Evolutionary conservation across 257 asterid genomes (phyloP).

Genomic region (Solanum habrochaites): DNA sequence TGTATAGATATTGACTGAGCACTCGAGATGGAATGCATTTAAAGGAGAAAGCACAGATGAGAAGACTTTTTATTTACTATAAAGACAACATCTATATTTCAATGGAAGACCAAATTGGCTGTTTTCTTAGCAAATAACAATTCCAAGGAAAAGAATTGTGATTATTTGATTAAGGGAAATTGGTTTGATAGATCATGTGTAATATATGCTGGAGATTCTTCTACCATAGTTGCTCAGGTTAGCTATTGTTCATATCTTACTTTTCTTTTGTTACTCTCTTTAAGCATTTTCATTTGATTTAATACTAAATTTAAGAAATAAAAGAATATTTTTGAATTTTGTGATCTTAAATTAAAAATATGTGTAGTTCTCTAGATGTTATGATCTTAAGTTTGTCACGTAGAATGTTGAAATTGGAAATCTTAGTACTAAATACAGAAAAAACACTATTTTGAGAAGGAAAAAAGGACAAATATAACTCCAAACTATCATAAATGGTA

Average conservation of each 20-base stretch:
- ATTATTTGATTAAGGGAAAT: constrained; percentile 24
- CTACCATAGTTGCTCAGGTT: constrained; percentile 68
- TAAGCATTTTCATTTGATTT: background rate
- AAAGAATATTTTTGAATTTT: too few species aligned
- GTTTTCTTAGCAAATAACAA: constrained; percentile 25
- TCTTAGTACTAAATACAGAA: too few species aligned
- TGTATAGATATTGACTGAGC: constrained; percentile 4
- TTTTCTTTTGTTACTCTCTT: background rate
- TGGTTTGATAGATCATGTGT: constrained; percentile 18
- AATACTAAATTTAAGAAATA: too few species aligned
- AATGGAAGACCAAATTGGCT: constrained; percentile 18
- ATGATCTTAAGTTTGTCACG: background rate
- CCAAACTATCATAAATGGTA: too few species aligned
- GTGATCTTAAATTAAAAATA: too few species aligned
- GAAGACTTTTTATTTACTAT: constrained; percentile 18
- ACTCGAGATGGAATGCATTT: constrained; percentile 28
- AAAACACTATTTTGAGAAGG: too few species aligned
- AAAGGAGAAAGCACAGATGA: constrained; percentile 20
- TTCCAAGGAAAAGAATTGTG: constrained; percentile 14
- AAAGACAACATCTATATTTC: constrained; percentile 21
- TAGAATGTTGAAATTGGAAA: background rate
- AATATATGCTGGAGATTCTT: constrained; percentile 30
- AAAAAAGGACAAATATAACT: too few species aligned
- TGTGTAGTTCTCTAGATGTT: too few species aligned
- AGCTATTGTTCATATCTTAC: background rate